Conservation (phyloP, 108 stramenopile genomes). For the Poteriospumella lacustris region DNA sequence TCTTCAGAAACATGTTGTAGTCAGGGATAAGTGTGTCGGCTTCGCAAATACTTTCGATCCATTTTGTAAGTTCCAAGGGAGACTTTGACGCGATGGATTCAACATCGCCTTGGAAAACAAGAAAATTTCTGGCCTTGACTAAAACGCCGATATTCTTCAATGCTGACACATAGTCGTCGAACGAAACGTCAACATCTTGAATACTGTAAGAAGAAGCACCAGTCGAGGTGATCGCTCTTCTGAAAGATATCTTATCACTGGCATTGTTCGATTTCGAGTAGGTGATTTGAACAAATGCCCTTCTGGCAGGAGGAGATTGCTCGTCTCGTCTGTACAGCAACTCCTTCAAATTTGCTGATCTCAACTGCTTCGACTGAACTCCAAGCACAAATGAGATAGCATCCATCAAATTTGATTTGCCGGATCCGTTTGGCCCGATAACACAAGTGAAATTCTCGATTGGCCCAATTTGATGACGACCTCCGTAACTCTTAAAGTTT, state of each 20-base stretch:
- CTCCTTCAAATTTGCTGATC: conserved; percentile 82
- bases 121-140: conserved; percentile 94
- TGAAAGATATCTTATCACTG: conserved; percentile 64
- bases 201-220: conserved; percentile 81
- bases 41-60: conserved; percentile 85
- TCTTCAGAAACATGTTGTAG: conserved; percentile 66
- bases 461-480: conserved; percentile 82
- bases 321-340: conserved; percentile 58
- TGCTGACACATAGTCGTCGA: conserved; percentile 69
- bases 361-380: conserved; percentile 83
- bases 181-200: conserved; percentile 65
- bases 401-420: conserved; percentile 78
- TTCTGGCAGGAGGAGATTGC: background rate
- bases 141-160: conserved; percentile 79
- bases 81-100: conserved; percentile 84
- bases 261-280: conserved; percentile 53
- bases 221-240: conserved; percentile 67
- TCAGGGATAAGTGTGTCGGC: conserved; percentile 60
- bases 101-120: conserved; percentile 98
- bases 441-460: conserved; percentile 90
- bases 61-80: conserved; percentile 80
- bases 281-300: conserved; percentile 65
- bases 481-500: conserved; percentile 98
- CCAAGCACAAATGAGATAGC: conserved; percentile 94
- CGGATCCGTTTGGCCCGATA: conserved; percentile 92